Conservation (phyloP, 129 eudicot species). For the Saussurea involucrata region DNA sequence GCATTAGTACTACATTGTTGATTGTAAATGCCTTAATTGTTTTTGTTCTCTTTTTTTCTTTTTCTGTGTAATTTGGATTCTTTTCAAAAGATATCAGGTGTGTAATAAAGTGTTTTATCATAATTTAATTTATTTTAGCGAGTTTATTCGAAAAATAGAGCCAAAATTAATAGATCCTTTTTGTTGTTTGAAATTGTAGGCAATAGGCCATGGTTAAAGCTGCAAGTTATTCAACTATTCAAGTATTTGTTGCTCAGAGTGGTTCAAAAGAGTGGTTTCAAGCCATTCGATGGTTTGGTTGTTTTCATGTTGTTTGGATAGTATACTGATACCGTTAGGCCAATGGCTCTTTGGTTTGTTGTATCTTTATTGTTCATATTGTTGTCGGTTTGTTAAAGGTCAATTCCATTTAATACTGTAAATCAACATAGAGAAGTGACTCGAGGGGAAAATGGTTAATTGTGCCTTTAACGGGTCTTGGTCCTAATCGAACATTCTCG, state of each 20-base stretch:
- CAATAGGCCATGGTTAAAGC: neutral
- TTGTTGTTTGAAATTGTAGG: neutral
- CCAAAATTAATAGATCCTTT: neutral
- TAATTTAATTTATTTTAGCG: neutral
- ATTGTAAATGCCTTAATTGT: neutral
- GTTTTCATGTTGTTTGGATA: neutral
- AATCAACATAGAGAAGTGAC: too few relatives aligned
- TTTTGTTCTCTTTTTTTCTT: neutral
- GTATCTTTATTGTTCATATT: too few relatives aligned
- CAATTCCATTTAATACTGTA: too few relatives aligned
- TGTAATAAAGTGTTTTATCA: neutral
- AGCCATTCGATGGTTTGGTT: neutral
- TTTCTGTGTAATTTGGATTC: neutral
- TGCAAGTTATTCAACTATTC: neutral
- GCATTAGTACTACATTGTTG: neutral
- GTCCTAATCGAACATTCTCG: too few relatives aligned
- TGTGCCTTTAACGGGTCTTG: too few relatives aligned
- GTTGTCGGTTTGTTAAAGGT: too few relatives aligned
- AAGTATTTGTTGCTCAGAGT: neutral
- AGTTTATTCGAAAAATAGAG: neutral
- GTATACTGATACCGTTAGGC: neutral
- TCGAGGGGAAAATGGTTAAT: too few relatives aligned
- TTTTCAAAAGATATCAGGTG: neutral
- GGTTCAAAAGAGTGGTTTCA: neutral
- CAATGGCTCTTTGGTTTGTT: too few relatives aligned